Evolutionary conservation across 1,284 basidiomycete species (phyloP), one percentile per base, ranked within the genome.

Genomic region (Apiotrichum mycotoxinovorans): DNA sequence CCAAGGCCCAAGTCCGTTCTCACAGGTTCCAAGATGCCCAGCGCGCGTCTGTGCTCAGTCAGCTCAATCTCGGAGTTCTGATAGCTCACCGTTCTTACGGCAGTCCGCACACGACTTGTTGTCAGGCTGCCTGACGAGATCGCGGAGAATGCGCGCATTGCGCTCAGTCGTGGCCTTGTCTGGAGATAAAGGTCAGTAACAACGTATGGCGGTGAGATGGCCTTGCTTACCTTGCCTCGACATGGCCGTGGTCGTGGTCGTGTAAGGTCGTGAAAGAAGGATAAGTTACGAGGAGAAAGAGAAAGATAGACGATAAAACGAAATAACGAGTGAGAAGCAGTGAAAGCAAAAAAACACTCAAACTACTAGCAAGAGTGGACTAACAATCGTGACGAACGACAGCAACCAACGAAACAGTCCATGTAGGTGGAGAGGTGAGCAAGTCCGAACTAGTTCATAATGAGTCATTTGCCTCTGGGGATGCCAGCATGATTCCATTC

Each of bases 11-110:
- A n/a, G n/a, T n/a, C n/a, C n/a, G n/a, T n/a, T 73, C 85, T 68
- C 74, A 92, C 86, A 98, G 77, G 74, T 98, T 98, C 91, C 94
- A 97, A 2, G 92, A 94, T 22, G 95, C 95, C 95, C 95, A 98
- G 71, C 95, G 83, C 38, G 95, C 91, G 80, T 98, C 95, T 95
- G n/a, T n/a, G 42, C 18, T 11, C 8, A 27, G 38, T 47, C 27
- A 58, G 48, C 54, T 12, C 15, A 22, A 26, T 4, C 10, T 17
- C 2, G n/a, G 20, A 48, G 2, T 9, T 2, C 4, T 43, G 17
- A 23, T 26, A 49, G 47, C 23, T 49, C 63, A 89, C 91, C 92
- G 76, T 95, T 93, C 65, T 87, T 85, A 73, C 94, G 92, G 80
- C 92, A 96, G 72, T 96, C 92, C 1, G 89, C 89, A 68, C 94